Evolutionary conservation across 179 eudicot species (phyloP).

Genomic region (Beta lomatogona): DNA sequence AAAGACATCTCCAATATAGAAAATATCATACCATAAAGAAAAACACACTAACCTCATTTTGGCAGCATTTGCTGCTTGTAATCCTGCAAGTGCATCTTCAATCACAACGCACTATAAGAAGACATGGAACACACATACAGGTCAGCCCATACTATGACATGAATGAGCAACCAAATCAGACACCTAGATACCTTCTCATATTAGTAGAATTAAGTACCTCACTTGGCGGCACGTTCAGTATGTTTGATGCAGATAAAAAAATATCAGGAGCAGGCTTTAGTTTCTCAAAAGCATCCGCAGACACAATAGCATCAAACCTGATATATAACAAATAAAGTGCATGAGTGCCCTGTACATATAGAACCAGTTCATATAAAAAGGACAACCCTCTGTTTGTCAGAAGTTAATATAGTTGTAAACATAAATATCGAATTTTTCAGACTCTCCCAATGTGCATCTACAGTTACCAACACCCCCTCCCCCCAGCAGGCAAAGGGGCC

Average conservation of each 20-base stretch:
- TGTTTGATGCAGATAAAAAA: slow-evolving; percentile 84
- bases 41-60: slow-evolving; percentile 66
- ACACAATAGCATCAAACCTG: slow-evolving; percentile 99
- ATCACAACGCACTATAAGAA: slow-evolving; percentile 76
- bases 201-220: slow-evolving; percentile 53
- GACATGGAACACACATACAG: slow-evolving; percentile 16
- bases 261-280: slow-evolving; percentile 98
- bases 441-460: background rate
- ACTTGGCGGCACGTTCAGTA: slow-evolving; percentile 63
- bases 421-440: background rate
- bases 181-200: background rate
- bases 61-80: slow-evolving; percentile 95
- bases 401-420: background rate
- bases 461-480: background rate
- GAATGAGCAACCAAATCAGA: background rate
- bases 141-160: slow-evolving; percentile 16
- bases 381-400: background rate
- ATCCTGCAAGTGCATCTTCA: slow-evolving; percentile 97
- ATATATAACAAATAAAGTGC: slow-evolving; percentile 10
- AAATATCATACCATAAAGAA: background rate
- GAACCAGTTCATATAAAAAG: background rate
- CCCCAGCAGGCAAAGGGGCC: background rate
- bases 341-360: slow-evolving; percentile 11
- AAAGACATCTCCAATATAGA: background rate
- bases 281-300: slow-evolving; percentile 97